These are phyloP conservation scores for Bolboschoenus planiculmis DNA, from an alignment of 176 grass and related monocot genomes.

Conservation along the genomic window DNA sequence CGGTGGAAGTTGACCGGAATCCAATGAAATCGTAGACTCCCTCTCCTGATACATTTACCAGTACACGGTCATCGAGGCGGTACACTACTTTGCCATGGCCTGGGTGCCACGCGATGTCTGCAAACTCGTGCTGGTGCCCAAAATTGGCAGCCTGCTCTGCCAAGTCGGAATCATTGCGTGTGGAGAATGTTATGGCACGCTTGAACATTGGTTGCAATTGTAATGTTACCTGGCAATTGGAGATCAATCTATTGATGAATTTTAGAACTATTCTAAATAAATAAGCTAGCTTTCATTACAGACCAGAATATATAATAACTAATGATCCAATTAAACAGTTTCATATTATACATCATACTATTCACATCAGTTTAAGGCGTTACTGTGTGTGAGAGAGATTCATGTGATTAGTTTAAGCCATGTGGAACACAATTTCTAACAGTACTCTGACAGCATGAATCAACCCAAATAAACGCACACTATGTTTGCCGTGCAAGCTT, in stretches of 20 bases:
- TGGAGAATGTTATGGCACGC: constrained; percentile 44
- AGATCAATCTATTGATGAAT: background rate
- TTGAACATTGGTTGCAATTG: constrained; percentile 71
- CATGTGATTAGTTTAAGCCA: no score
- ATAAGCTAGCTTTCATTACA: background rate
- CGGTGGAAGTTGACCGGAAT: constrained; percentile 37
- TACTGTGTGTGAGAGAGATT: no score
- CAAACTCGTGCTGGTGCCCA: constrained; percentile 49
- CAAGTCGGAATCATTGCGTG: constrained; percentile 36
- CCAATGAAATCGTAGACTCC: constrained; percentile 53
- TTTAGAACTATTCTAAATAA: background rate
- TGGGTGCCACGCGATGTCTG: constrained; percentile 59
- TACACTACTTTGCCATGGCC: constrained; percentile 38
- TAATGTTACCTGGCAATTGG: constrained; percentile 43
- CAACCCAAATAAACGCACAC: no score
- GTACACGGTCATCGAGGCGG: constrained; percentile 51
- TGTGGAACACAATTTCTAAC: no score
- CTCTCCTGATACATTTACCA: constrained; percentile 26
- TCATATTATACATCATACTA: no score
- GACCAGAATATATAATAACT: background rate
- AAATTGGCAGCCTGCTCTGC: constrained; percentile 35
- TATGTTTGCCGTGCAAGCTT: no score
- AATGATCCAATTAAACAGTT: no score
- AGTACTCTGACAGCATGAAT: no score
- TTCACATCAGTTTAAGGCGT: no score